Evolutionary conservation across 768 basidiomycete genomes (phyloP).

Genomic region (Hemileccinum impolitum): DNA sequence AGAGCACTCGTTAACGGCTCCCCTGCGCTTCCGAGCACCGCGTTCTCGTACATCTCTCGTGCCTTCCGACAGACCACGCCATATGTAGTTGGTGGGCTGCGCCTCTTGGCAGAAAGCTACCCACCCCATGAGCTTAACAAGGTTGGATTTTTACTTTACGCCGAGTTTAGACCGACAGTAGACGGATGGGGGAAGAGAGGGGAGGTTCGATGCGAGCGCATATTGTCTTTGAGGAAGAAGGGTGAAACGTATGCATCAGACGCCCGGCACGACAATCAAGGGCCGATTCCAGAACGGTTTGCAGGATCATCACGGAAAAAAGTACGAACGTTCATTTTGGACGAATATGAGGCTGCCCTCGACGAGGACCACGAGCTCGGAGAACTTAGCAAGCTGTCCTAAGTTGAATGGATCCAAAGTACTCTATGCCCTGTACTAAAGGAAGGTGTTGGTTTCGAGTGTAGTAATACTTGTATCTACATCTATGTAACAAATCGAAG

Average conservation of each 20-base stretch:
- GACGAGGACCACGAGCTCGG: no score
- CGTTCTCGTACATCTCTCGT: slow-evolving; percentile 80
- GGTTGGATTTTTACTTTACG: slow-evolving; percentile 76
- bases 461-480: slow-evolving; percentile 18
- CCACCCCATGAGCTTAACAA: slow-evolving; percentile 54
- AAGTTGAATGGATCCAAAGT: background rate
- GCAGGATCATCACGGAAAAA: slow-evolving; percentile 41
- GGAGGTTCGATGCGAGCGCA: slow-evolving; percentile 64
- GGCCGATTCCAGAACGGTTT: slow-evolving; percentile 1
- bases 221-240: slow-evolving; percentile 56
- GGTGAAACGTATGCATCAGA: slow-evolving; percentile 12
- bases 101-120: slow-evolving; percentile 62
- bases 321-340: slow-evolving; percentile 32
- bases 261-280: background rate
- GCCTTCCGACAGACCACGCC: slow-evolving; percentile 79
- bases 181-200: slow-evolving; percentile 84
- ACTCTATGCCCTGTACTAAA: slow-evolving; percentile 4
- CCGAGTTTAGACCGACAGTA: slow-evolving; percentile 79
- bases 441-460: slow-evolving; percentile 13
- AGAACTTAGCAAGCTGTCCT: no score
- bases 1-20: slow-evolving; percentile 72
- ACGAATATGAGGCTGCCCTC: no score
- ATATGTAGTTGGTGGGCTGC: slow-evolving; percentile 72
- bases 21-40: slow-evolving; percentile 67
- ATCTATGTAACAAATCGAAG: slow-evolving; percentile 23